Conservation (phyloP, 306 rosid species). For the Cyclanthera cordifolia region DNA sequence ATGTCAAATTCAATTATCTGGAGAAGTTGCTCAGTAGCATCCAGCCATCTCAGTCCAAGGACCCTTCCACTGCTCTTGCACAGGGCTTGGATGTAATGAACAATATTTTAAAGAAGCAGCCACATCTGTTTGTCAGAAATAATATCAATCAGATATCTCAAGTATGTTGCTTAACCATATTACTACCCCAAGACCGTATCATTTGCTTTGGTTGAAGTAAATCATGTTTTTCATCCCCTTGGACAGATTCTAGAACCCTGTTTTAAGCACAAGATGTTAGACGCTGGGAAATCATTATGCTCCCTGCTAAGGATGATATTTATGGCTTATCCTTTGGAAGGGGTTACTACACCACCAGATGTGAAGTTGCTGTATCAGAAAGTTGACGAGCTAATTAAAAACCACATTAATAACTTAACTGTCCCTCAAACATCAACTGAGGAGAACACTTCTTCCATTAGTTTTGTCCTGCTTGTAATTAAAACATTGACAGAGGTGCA, state of each 20-base stretch:
- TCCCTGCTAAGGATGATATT: conserved; percentile 89
- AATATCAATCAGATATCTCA: conserved; percentile 93
- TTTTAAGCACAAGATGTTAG: conserved; percentile 84
- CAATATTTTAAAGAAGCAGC: conserved; percentile 96
- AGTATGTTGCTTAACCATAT: conserved; percentile 30
- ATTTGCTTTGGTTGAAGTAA: conserved; percentile 7
- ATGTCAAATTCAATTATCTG: conserved; percentile 85
- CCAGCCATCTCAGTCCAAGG: conserved; percentile 97
- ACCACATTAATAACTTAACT: conserved; percentile 53
- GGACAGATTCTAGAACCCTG: conserved; percentile 94
- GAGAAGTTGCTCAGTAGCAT: conserved; percentile 93
- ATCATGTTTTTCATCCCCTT: background rate
- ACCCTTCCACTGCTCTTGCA: conserved; percentile 92
- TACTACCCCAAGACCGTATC: background rate
- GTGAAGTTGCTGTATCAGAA: conserved; percentile 71
- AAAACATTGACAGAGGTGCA: conserved; percentile 89
- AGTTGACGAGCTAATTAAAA: conserved; percentile 88
- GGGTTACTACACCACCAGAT: conserved; percentile 62
- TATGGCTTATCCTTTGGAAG: conserved; percentile 87
- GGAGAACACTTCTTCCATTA: conserved; percentile 67
- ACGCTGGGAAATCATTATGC: conserved; percentile 90
- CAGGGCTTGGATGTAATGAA: conserved; percentile 99
- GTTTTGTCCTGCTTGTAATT: conserved; percentile 79
- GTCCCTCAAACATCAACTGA: conserved; percentile 66
- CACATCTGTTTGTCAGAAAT: conserved; percentile 84